Base-by-base conservation (phyloP, 2,329 filamentous ascomycete species). In the Juglanconis sp. region DNA sequence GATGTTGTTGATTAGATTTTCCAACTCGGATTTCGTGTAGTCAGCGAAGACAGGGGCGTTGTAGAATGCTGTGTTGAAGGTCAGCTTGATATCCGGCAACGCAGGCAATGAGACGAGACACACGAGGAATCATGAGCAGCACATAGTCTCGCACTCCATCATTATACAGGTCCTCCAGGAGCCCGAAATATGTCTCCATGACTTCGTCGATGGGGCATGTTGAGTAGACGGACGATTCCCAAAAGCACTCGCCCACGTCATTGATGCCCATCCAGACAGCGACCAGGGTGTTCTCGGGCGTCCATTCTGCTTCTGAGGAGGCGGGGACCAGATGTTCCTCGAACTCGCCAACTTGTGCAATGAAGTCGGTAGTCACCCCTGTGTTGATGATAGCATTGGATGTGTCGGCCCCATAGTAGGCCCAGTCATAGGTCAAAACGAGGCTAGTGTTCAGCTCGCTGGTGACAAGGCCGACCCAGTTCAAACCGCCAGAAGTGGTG, bases 341-440 rank as follows among this genome's bases (percentile, higher is more conserved):
- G 30, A 59, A 59, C 15, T 54, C 57, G 24, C 44, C 57, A 3
- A 59, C 57, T 36, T 59, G 57, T n/a, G 44, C 57, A n/a, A 54
- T 54, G 30, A 59, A 55, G 44, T 54, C 51, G 46, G 51, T 54
- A 4, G 57, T 59, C 15, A 54, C 57, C 2, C 52, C 51, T 4
- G 57, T 54, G 42, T 53, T 49, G 44, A 59, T 54, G 17, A 59
- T 54, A 3, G 35, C 52, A 17, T 53, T 54, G 44, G 51, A 53
- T 17, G 57, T 59, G 42, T 59, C 57, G 9, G 57, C 57, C 5
- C 57, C 57, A 30, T 59, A 59, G 35, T 59, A 59, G 5, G 57
- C 57, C 57, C 57, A 59, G 35, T 59, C 57, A 17, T 59, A 59
- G n/a, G 57, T 59, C 42, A 59, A 24, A 4, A 51, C 52, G 3